Evolutionary conservation across 1,284 basidiomycete genomes (phyloP).

Genomic region (Heliocybe sulcata): DNA sequence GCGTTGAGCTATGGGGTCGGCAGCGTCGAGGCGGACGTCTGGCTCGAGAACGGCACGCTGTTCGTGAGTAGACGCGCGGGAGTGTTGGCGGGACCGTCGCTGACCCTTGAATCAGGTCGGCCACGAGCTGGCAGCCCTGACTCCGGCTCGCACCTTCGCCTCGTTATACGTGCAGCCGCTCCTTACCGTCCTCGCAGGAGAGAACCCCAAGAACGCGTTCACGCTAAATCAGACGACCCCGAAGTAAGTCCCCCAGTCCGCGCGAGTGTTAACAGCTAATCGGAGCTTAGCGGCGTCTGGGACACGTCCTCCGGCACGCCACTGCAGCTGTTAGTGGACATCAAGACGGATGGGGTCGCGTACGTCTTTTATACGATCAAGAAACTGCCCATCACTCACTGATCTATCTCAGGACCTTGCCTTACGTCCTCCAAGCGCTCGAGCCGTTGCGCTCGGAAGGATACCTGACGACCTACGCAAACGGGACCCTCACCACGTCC

Average conservation of each 20-base stretch:
- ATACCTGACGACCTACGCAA: constrained; percentile 40
- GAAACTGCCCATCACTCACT: neutral
- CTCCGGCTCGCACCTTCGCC: constrained; percentile 26
- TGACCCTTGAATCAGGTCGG: constrained; percentile 28
- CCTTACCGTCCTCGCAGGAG: constrained; percentile 29
- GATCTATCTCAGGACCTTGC: constrained; percentile 29
- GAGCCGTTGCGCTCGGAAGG: constrained; percentile 37
- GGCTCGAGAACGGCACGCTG: constrained; percentile 38
- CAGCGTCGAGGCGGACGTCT: constrained; percentile 51
- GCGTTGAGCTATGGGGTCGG: constrained; percentile 43
- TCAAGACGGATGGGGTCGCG: constrained; percentile 44
- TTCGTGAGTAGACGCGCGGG: constrained; percentile 23
- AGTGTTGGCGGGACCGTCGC: neutral
- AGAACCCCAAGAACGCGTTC: constrained; percentile 36
- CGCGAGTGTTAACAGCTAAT: constrained; percentile 1
- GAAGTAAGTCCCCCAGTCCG: constrained; percentile 24
- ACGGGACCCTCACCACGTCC: constrained; percentile 28
- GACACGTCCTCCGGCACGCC: constrained; percentile 34
- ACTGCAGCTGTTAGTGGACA: constrained; percentile 42
- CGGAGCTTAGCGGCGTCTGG: constrained; percentile 30
- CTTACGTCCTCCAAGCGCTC: constrained; percentile 35
- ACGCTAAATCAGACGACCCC: constrained; percentile 29
- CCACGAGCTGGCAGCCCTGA: constrained; percentile 32
- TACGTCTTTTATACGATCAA: constrained; percentile 17
- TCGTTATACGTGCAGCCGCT: constrained; percentile 44